phyloP scores from a whole-genome alignment of 176 grass and related monocot species.

The Lolium perenne region DNA sequence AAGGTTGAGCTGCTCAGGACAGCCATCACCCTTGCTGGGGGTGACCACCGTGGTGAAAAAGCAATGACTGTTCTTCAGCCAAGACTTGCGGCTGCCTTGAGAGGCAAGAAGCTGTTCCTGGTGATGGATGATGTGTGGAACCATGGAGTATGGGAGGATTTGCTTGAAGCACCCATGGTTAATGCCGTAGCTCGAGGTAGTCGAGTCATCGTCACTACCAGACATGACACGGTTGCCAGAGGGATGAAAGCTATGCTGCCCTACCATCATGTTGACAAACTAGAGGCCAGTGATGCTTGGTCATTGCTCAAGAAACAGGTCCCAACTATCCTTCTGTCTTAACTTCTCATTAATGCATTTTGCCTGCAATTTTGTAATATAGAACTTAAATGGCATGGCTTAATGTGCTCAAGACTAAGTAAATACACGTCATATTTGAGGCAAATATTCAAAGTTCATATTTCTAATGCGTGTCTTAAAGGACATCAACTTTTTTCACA shows the following conservation, averaged over 20 bases:
- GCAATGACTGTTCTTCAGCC: neutral
- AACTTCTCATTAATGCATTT: neutral
- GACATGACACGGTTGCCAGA: constrained; percentile 1
- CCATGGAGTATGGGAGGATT: constrained; percentile 9
- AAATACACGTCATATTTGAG: neutral
- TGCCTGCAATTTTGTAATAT: neutral
- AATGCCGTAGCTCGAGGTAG: neutral
- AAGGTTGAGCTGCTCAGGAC: neutral
- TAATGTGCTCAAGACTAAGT: neutral
- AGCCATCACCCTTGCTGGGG: neutral
- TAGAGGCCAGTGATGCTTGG: neutral
- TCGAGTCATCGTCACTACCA: constrained; percentile 35
- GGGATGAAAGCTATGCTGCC: neutral
- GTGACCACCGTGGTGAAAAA: neutral
- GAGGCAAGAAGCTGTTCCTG: constrained; percentile 23
- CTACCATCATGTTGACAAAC: constrained; percentile 8
- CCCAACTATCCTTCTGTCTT: neutral
- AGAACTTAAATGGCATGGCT: neutral
- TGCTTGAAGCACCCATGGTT: neutral
- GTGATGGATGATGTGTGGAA: constrained; percentile 58
- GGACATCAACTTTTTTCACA: neutral
- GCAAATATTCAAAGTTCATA: neutral
- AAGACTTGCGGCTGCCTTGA: neutral
- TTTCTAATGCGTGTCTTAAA: neutral
- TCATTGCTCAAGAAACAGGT: constrained; percentile 14